Evolutionary conservation across 352 stramenopile genomes (phyloP).

Genomic region (Pythium utonaiense): DNA sequence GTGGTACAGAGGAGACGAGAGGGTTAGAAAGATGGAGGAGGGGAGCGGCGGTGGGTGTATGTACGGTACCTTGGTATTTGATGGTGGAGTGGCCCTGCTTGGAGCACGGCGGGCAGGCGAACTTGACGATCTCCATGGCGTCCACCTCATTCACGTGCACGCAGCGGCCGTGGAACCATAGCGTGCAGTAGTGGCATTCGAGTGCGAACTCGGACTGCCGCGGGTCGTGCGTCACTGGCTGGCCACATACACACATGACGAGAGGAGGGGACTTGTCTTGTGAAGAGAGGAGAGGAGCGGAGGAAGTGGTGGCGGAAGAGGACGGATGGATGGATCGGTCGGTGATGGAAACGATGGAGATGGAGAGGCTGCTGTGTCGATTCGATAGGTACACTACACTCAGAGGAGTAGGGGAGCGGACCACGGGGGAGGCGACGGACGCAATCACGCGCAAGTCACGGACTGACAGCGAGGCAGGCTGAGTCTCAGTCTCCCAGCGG

Average conservation of each 20-base stretch:
- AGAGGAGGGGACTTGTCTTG: background rate
- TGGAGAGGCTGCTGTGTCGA: background rate
- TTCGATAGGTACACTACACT: background rate
- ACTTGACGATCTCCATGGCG: conserved; percentile 53
- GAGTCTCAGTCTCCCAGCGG: background rate
- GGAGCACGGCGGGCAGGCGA: conserved; percentile 41
- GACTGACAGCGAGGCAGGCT: no score
- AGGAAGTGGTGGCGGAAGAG: conserved; percentile 3
- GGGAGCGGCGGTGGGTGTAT: background rate
- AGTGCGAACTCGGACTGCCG: conserved; percentile 41
- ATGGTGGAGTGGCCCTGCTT: conserved; percentile 38
- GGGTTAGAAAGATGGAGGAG: background rate
- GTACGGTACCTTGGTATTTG: conserved; percentile 40
- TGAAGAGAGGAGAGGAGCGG: no score
- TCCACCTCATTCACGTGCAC: conserved; percentile 51
- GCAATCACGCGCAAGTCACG: background rate
- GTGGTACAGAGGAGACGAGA: background rate
- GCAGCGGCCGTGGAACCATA: conserved; percentile 62
- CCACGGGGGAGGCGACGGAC: background rate
- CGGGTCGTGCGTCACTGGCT: conserved; percentile 21
- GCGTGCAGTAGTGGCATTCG: conserved; percentile 62
- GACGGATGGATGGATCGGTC: no score
- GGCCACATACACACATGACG: conserved; percentile 27
- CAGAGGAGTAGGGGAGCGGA: background rate
- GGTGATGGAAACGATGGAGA: no score